A percentile compares a stretch with the other conserved stretches of the same genome.
Evolutionary conservation across 164 flowering plant species (phyloP).

Genomic region (Pachysandra terminalis): DNA sequence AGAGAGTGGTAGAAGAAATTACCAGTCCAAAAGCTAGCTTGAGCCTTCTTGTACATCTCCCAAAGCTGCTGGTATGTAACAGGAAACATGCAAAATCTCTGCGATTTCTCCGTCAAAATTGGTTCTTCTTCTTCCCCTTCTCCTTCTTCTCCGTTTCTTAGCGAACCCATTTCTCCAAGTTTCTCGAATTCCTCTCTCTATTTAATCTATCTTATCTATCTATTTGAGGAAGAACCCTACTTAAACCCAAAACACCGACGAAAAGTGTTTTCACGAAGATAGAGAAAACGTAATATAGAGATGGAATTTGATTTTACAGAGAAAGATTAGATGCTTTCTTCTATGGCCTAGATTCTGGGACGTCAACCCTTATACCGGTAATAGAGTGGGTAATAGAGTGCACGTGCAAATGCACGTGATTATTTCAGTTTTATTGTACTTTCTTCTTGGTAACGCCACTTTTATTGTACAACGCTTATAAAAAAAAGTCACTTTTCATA

Average conservation of each 20-base stretch:
- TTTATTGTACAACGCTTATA: too few species aligned
- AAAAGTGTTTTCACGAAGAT: background rate
- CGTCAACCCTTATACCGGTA: too few species aligned
- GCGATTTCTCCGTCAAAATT: slow-evolving; percentile 42
- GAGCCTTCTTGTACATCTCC: slow-evolving; percentile 93
- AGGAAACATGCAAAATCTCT: slow-evolving; percentile 82
- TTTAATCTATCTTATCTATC: too few species aligned
- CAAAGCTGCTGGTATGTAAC: slow-evolving; percentile 62
- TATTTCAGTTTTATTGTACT: too few species aligned
- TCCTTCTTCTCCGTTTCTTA: slow-evolving; percentile 24
- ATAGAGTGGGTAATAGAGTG: too few species aligned
- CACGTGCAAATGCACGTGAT: too few species aligned
- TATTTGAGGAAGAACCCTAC: slow-evolving; percentile 31
- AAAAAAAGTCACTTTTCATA: too few species aligned
- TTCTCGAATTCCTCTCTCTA: slow-evolving; percentile 1
- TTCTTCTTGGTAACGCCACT: too few species aligned
- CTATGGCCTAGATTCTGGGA: too few species aligned
- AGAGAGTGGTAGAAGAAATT: slow-evolving; percentile 2
- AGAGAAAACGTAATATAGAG: background rate
- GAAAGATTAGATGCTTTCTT: too few species aligned
- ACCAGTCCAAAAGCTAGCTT: slow-evolving; percentile 90
- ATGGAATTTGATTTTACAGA: too few species aligned
- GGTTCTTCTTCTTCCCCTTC: slow-evolving; percentile 51
- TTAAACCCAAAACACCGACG: slow-evolving; percentile 24
- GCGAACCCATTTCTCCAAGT: slow-evolving; percentile 47